Conservation (phyloP, 2,329 filamentous ascomycete species). For the Pestalotiopsis sp. region DNA sequence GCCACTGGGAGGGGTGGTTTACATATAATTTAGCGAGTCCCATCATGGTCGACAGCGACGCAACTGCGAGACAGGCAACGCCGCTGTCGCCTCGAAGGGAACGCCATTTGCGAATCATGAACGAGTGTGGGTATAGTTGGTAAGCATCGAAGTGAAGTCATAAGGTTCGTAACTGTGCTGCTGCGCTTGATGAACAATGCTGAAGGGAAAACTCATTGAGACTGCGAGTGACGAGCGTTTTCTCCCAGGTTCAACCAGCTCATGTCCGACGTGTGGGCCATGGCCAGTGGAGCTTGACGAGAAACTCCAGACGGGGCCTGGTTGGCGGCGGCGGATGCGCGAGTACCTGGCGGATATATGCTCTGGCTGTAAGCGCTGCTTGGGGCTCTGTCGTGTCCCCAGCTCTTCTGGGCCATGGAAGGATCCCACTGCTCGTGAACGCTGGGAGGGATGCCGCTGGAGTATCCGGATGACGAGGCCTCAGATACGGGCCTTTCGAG, state of each 20-base stretch:
- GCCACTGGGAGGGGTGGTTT: not conserved
- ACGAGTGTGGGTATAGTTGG: slow-evolving; percentile 13
- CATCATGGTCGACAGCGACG: not conserved
- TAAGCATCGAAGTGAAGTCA: slow-evolving; percentile 10
- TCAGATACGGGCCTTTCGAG: slow-evolving; percentile 60
- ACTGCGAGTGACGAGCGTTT: slow-evolving; percentile 21
- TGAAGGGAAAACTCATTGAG: slow-evolving; percentile 12
- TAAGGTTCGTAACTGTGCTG: slow-evolving; percentile 2
- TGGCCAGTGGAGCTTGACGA: slow-evolving; percentile 52
- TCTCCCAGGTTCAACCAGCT: slow-evolving; percentile 78
- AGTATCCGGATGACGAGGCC: slow-evolving; percentile 58
- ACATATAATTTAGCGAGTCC: not conserved
- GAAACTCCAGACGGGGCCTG: slow-evolving; percentile 40
- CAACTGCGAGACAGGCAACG: not conserved
- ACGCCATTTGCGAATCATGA: not conserved
- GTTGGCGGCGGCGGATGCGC: slow-evolving; percentile 28
- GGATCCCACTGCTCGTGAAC: slow-evolving; percentile 60
- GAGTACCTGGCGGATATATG: slow-evolving; percentile 45
- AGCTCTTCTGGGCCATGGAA: slow-evolving; percentile 44
- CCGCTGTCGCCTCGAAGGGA: not conserved
- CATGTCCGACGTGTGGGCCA: slow-evolving; percentile 65
- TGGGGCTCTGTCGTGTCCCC: slow-evolving; percentile 52
- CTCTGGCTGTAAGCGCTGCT: slow-evolving; percentile 55
- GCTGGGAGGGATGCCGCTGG: slow-evolving; percentile 68
- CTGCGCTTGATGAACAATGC: not conserved